phyloP scores from a whole-genome alignment of 371 early-diverging fungal species.

The Zychaea mexicana region DNA sequence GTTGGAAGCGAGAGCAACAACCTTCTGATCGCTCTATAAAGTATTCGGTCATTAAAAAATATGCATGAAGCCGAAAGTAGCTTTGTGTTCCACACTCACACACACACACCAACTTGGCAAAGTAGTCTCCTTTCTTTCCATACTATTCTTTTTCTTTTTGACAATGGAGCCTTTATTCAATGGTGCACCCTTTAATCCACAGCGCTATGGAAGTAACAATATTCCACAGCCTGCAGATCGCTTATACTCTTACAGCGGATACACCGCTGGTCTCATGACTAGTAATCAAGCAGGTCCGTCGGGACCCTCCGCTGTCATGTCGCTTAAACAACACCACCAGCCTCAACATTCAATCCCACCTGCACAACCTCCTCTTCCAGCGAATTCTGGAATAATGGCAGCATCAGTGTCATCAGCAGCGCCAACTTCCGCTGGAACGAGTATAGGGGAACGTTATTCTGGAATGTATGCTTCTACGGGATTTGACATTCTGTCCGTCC shows the following conservation, averaged over 20 bases:
- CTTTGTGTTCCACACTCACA: too few relatives aligned
- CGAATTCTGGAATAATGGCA: not conserved
- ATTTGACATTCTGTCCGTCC: slow-evolving; percentile 61
- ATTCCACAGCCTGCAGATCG: slow-evolving; percentile 10
- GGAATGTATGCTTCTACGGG: slow-evolving; percentile 57
- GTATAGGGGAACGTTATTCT: not conserved
- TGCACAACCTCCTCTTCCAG: not conserved
- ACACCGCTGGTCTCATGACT: slow-evolving; percentile 12
- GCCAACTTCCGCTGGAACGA: not conserved
- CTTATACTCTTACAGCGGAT: slow-evolving; percentile 12
- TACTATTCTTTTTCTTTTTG: not conserved
- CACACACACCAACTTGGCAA: too few relatives aligned
- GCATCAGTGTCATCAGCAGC: too few relatives aligned
- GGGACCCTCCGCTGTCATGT: not conserved
- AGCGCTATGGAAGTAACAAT: not conserved
- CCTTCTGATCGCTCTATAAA: too few relatives aligned
- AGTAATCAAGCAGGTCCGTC: not conserved
- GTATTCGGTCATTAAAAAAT: too few relatives aligned
- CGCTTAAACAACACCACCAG: not conserved
- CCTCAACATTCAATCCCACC: not conserved
- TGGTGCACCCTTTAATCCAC: slow-evolving; percentile 12
- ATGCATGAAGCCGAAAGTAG: too few relatives aligned
- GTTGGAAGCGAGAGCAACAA: too few relatives aligned
- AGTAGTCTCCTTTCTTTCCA: too few relatives aligned
- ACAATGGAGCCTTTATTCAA: not conserved